Conservation (phyloP, 805 yeast species). For the Kurtzmaniella fragi region DNA sequence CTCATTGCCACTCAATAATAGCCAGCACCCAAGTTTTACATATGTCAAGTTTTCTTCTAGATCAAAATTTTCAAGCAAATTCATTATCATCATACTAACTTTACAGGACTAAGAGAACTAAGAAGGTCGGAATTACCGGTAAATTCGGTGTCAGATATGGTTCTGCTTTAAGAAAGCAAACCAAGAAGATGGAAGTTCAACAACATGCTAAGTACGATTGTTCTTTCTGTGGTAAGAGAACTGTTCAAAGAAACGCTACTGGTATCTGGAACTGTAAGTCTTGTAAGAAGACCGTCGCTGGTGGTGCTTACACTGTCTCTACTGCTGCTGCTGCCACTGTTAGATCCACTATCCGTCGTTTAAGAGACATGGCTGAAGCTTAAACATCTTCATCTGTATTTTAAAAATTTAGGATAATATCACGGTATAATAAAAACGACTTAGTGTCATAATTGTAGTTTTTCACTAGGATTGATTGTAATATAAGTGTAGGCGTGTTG, state of each 20-base stretch:
- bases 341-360: constrained; percentile 99
- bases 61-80: too few species aligned
- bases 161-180: constrained; percentile 99
- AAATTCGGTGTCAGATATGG: constrained; percentile 99
- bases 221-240: constrained; percentile 99
- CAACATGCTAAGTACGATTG: constrained; percentile 99
- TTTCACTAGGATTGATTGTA: not conserved
- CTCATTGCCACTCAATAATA: too few species aligned
- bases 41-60: too few species aligned
- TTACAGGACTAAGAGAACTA: constrained; percentile 97
- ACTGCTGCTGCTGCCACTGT: constrained; percentile 99
- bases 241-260: constrained; percentile 95
- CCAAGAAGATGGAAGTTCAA: constrained; percentile 98
- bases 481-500: too few species aligned
- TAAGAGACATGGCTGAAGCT: constrained; percentile 99
- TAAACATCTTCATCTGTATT: constrained; percentile 42
- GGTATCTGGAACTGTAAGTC: constrained; percentile 99
- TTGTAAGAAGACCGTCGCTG: constrained; percentile 96
- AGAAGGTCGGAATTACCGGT: constrained; percentile 99
- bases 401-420: constrained; percentile 15
- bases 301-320: constrained; percentile 99
- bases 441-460: not conserved
- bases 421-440: constrained; percentile 5
- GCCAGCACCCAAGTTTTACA: too few species aligned
- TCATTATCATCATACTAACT: constrained; percentile 42